Conservation (phyloP, 257 asterid genomes). For the Gardenia jasminoides region DNA sequence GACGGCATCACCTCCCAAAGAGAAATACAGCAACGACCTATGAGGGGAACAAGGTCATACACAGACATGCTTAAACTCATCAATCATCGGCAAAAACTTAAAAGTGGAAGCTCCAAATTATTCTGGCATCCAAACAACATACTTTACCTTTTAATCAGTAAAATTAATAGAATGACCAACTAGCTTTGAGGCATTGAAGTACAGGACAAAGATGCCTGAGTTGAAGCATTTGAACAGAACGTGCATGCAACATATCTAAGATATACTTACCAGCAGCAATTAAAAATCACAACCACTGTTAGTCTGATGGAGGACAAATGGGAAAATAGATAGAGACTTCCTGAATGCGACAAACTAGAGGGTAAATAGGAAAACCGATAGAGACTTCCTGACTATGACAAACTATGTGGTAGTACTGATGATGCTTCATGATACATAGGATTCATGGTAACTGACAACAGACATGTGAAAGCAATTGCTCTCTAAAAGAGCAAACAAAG, state of each 20-base stretch:
- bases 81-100: background rate
- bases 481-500: background rate
- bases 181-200: too few species aligned
- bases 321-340: background rate
- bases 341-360: background rate
- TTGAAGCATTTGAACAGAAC: background rate
- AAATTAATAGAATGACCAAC: too few species aligned
- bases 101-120: background rate
- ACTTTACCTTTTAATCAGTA: background rate
- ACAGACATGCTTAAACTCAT: background rate
- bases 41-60: background rate
- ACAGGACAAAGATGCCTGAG: too few species aligned
- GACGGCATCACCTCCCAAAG: background rate
- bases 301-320: background rate
- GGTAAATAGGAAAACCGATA: background rate
- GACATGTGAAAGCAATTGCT: background rate
- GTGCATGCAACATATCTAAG: background rate
- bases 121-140: background rate
- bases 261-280: background rate
- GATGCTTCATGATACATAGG: too few species aligned
- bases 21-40: background rate
- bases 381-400: background rate
- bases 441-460: too few species aligned
- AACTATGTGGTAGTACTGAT: too few species aligned
- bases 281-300: background rate